Conservation (phyloP, 2,329 filamentous ascomycete species). For the Gnomoniopsis sp. region DNA sequence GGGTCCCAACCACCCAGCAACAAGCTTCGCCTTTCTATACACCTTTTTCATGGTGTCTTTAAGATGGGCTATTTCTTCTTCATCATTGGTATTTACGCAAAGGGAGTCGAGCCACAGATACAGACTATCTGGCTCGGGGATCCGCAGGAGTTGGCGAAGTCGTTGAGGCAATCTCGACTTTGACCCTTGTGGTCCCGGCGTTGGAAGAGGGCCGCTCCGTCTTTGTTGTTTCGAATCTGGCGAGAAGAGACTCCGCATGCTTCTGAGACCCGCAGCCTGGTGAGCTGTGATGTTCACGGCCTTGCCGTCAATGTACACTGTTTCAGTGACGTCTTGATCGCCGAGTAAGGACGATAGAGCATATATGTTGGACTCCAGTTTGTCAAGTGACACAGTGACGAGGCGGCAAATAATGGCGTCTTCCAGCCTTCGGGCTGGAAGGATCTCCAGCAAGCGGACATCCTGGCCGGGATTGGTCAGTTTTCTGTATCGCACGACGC, state of each 20-base stretch:
- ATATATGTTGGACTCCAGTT: constrained; percentile 24
- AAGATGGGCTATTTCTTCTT: not conserved
- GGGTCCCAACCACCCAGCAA: constrained; percentile 9
- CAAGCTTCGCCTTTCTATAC: constrained; percentile 1
- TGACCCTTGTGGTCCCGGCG: not conserved
- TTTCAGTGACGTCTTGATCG: constrained; percentile 27
- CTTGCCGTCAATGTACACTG: constrained; percentile 27
- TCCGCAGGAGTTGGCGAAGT: not conserved
- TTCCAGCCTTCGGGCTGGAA: constrained; percentile 25
- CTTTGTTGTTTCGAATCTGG: constrained; percentile 17
- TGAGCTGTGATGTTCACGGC: constrained; percentile 26
- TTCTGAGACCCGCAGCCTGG: constrained; percentile 28
- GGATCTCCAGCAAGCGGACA: constrained; percentile 31
- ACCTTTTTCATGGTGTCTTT: not conserved
- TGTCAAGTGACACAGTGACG: constrained; percentile 26
- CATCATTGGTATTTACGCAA: constrained; percentile 7
- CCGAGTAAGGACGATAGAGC: constrained; percentile 30
- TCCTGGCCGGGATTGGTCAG: not conserved
- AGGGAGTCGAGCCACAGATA: constrained; percentile 16
- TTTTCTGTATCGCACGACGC: not conserved
- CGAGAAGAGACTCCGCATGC: constrained; percentile 31
- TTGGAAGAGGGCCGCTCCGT: constrained; percentile 18
- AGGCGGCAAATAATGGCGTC: constrained; percentile 32
- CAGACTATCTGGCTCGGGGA: constrained; percentile 4
- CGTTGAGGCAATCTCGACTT: not conserved